Percentiles rank a stretch among this genome's conserved stretches.
Evolutionary conservation across 164 flowering plant genomes (phyloP).

Genomic region (Aristolochia californica): DNA sequence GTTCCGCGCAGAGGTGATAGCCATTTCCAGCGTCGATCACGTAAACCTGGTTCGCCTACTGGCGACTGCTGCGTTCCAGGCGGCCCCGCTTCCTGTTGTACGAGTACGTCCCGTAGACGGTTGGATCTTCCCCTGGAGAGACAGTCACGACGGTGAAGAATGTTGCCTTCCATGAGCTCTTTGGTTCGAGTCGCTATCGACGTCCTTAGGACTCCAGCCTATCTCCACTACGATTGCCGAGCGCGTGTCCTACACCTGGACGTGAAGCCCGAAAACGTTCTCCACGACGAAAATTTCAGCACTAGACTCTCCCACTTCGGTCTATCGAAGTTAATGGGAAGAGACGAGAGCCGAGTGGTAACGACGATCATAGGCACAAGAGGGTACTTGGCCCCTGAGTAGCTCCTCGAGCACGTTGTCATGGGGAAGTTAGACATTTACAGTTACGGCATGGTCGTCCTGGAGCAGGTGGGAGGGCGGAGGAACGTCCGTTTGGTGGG

Average conservation of each 20-base stretch:
- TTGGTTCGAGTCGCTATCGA: conserved; percentile 67
- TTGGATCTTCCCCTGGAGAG: conserved; percentile 64
- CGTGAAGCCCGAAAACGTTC: conserved; percentile 87
- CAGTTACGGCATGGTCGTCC: conserved; percentile 83
- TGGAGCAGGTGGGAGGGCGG: conserved; percentile 77
- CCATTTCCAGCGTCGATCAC: conserved; percentile 78
- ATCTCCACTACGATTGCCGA: conserved; percentile 82
- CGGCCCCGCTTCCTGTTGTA: conserved; percentile 53
- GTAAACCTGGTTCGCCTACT: conserved; percentile 63
- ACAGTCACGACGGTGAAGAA: conserved; percentile 2
- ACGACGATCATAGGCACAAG: conserved; percentile 67
- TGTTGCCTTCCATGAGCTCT: conserved; percentile 60
- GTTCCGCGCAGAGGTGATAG: conserved; percentile 73
- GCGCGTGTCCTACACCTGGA: conserved; percentile 71
- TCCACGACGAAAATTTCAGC: conserved; percentile 53
- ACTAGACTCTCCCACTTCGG: conserved; percentile 80
- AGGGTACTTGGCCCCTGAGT: conserved; percentile 91
- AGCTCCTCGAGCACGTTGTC: conserved; percentile 65
- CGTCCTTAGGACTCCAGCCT: conserved; percentile 66
- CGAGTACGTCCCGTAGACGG: conserved; percentile 57
- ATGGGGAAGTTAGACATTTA: conserved; percentile 77
- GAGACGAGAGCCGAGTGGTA: conserved; percentile 59
- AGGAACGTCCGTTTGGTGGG: conserved; percentile 38
- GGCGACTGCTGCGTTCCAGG: conserved; percentile 45
- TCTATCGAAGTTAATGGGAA: conserved; percentile 68